phyloP scores from a whole-genome alignment of 768 basidiomycete species.

The Lactifluus volemus region DNA sequence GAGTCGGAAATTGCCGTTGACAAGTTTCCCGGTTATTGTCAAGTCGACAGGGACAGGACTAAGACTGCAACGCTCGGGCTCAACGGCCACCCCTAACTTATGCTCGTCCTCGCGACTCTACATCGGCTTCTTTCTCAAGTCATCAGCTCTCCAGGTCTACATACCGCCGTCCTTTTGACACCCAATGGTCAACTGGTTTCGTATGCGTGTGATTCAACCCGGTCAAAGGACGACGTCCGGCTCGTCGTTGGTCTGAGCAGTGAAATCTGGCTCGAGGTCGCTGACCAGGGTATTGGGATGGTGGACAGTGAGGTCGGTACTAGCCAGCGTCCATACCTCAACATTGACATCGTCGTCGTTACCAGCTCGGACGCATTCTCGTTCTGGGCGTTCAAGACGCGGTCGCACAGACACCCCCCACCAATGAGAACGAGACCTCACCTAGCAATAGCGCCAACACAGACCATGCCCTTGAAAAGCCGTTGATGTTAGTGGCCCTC shows the following conservation, averaged over 20 bases:
- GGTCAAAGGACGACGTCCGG: conserved; percentile 65
- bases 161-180: conserved; percentile 64
- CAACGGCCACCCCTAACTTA: conserved; percentile 23
- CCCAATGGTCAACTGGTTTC: conserved; percentile 70
- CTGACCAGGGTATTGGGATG: conserved; percentile 56
- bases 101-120: conserved; percentile 64
- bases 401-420: not conserved
- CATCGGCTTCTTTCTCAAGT: conserved; percentile 58
- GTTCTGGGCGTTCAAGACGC: conserved; percentile 53
- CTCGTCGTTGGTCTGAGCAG: conserved; percentile 63
- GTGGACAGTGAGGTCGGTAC: conserved; percentile 68
- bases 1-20: conserved; percentile 6
- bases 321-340: not conserved
- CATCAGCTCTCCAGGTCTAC: conserved; percentile 49
- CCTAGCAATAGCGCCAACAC: conserved; percentile 11
- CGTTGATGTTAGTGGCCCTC: conserved; percentile 62
- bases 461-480: conserved; percentile 27
- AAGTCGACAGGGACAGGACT: not conserved
- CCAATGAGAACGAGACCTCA: conserved; percentile 19
- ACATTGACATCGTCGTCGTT: not conserved
- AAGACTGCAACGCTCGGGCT: not conserved
- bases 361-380: conserved; percentile 60
- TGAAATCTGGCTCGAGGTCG: conserved; percentile 73
- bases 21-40: not conserved
- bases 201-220: conserved; percentile 44